Conservation (phyloP, 108 stramenopile genomes). For the Licmophora abbreviata region DNA sequence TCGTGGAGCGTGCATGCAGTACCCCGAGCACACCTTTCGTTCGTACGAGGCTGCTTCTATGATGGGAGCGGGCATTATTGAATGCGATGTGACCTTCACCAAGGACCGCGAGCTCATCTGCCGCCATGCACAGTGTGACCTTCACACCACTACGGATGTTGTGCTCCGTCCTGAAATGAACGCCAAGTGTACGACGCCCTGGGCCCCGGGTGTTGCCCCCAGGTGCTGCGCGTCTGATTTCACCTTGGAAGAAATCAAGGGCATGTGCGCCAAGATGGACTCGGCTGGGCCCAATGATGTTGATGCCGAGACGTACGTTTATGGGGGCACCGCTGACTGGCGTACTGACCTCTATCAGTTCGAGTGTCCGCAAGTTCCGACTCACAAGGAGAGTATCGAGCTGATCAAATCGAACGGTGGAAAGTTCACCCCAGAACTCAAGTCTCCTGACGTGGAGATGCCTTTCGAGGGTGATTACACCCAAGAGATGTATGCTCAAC, state of each 20-base stretch:
- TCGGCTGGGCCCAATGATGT: conserved; percentile 28
- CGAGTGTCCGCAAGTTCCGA: conserved; percentile 44
- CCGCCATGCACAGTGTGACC: conserved; percentile 66
- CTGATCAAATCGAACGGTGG: conserved; percentile 29
- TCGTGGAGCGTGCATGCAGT: conserved; percentile 59
- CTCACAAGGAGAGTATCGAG: conserved; percentile 58
- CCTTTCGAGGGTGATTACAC: conserved; percentile 53
- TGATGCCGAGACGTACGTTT: conserved; percentile 40
- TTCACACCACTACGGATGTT: conserved; percentile 67
- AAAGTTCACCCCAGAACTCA: conserved; percentile 65
- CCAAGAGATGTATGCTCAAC: conserved; percentile 51
- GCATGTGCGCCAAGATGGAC: conserved; percentile 75
- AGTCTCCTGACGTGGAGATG: conserved; percentile 52
- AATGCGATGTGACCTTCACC: conserved; percentile 80
- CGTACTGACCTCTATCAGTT: conserved; percentile 52
- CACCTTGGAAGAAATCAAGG: conserved; percentile 60
- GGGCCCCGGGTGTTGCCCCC: conserved; percentile 22
- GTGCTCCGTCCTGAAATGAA: conserved; percentile 47
- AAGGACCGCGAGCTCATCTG: conserved; percentile 57
- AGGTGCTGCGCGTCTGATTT: conserved; percentile 70
- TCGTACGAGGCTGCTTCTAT: conserved; percentile 38
- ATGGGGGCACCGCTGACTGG: conserved; percentile 52
- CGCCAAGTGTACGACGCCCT: conserved; percentile 62
- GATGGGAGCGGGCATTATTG: conserved; percentile 62
- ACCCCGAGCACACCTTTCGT: conserved; percentile 51